Percentiles rank a stretch among this genome's conserved stretches.
Conservation (phyloP, 352 stramenopile genomes). For the Globisporangium polare region DNA sequence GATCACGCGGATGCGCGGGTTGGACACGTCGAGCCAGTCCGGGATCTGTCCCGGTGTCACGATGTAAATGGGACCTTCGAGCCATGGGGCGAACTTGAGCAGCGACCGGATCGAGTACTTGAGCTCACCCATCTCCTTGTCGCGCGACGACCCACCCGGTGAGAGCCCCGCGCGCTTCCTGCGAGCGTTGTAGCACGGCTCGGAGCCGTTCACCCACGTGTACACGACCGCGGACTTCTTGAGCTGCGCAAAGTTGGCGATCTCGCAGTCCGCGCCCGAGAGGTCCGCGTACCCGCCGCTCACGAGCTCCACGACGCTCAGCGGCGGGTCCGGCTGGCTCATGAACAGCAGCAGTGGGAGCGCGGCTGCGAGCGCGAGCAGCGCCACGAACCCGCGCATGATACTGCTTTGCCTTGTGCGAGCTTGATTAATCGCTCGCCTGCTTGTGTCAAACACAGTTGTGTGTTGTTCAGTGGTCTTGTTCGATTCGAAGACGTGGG, state of each 20-base stretch:
- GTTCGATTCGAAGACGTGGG: too few relatives aligned
- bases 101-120: constrained; percentile 84
- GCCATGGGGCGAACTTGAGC: constrained; percentile 75
- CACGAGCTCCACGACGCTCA: constrained; percentile 47
- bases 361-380: constrained; percentile 41
- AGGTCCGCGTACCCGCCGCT: constrained; percentile 32
- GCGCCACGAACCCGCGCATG: constrained; percentile 47
- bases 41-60: constrained; percentile 80
- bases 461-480: too few relatives aligned
- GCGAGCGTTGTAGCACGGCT: constrained; percentile 72
- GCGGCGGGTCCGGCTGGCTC: constrained; percentile 43
- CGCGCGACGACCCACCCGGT: constrained; percentile 56
- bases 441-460: too few relatives aligned
- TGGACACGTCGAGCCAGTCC: constrained; percentile 67
- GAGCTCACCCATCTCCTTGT: constrained; percentile 85
- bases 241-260: constrained; percentile 62
- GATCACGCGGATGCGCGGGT: constrained; percentile 65
- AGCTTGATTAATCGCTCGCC: too few relatives aligned
- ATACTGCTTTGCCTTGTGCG: too few relatives aligned
- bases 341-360: constrained; percentile 49
- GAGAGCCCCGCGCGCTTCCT: constrained; percentile 45
- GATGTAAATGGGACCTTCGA: constrained; percentile 80
- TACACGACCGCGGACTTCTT: constrained; percentile 75
- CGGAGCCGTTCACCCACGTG: constrained; percentile 84
- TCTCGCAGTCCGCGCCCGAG: constrained; percentile 43